phyloP scores from a whole-genome alignment of 148 eudicot species.

The Camellia lanceoleosa region DNA sequence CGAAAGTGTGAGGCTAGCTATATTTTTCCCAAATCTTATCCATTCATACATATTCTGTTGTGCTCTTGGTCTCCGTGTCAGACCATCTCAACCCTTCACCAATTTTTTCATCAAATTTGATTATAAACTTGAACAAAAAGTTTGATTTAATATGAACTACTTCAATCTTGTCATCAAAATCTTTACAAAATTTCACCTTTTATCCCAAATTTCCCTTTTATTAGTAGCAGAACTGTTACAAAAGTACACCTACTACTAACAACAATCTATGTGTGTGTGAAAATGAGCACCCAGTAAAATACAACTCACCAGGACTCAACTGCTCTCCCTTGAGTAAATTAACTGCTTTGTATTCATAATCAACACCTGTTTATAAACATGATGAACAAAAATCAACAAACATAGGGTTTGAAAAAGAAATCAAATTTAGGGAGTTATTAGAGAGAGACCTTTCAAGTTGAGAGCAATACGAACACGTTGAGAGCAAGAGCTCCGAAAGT shows the following conservation, averaged over 20 bases:
- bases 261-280: neutral
- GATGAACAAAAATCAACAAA: neutral
- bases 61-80: no score
- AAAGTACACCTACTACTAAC: neutral
- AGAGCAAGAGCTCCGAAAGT: slow-evolving; percentile 72
- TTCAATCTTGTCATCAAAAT: no score
- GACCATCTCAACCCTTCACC: no score
- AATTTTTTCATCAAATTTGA: no score
- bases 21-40: no score
- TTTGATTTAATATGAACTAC: no score
- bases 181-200: no score
- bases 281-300: neutral
- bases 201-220: no score
- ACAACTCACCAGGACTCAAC: slow-evolving; percentile 48
- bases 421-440: neutral
- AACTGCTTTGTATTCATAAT: slow-evolving; percentile 75
- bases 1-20: no score
- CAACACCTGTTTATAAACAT: slow-evolving; percentile 42
- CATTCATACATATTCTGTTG: no score
- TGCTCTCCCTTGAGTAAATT: slow-evolving; percentile 80
- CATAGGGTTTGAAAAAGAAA: slow-evolving; percentile 3
- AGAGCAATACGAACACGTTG: slow-evolving; percentile 92
- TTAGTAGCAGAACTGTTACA: no score
- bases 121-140: no score
- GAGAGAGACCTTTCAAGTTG: slow-evolving; percentile 59